These are phyloP conservation scores for Trichomonascus vanleenenianus DNA, from an alignment of 805 yeast species.

Conservation along the genomic window DNA sequence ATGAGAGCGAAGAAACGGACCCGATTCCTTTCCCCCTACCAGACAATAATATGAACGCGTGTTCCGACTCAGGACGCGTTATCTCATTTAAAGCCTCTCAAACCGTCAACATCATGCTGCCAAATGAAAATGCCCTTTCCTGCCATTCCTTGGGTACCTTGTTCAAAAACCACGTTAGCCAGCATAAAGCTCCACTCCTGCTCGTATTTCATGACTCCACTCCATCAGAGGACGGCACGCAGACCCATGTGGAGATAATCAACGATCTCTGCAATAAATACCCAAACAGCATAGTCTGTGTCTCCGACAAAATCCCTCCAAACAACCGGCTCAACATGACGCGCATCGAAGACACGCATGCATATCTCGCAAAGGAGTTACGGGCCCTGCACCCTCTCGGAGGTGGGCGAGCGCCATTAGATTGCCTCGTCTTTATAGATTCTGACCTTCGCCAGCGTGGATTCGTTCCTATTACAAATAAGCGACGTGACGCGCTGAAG, in stretches of 20 bases:
- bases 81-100: too few species aligned
- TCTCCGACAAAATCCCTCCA: background rate
- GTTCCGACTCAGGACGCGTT: background rate
- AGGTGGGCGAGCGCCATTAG: slow-evolving; percentile 23
- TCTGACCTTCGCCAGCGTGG: slow-evolving; percentile 11
- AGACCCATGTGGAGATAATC: background rate
- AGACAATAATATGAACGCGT: background rate
- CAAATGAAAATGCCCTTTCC: background rate
- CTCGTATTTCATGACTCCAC: slow-evolving; percentile 1
- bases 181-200: slow-evolving; percentile 1
- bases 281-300: background rate
- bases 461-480: background rate
- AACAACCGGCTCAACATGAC: slow-evolving; percentile 7
- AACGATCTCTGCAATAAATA: background rate
- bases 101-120: too few species aligned
- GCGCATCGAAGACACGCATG: slow-evolving; percentile 19
- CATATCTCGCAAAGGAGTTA: slow-evolving; percentile 24
- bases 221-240: background rate
- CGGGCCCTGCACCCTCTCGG: slow-evolving; percentile 28
- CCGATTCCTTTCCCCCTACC: background rate
- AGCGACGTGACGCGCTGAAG: background rate
- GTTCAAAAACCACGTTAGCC: background rate
- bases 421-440: slow-evolving; percentile 25
- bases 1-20: background rate
- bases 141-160: background rate